Conservation (phyloP, 371 early-diverging fungal genomes). For the Zychaea mexicana region DNA sequence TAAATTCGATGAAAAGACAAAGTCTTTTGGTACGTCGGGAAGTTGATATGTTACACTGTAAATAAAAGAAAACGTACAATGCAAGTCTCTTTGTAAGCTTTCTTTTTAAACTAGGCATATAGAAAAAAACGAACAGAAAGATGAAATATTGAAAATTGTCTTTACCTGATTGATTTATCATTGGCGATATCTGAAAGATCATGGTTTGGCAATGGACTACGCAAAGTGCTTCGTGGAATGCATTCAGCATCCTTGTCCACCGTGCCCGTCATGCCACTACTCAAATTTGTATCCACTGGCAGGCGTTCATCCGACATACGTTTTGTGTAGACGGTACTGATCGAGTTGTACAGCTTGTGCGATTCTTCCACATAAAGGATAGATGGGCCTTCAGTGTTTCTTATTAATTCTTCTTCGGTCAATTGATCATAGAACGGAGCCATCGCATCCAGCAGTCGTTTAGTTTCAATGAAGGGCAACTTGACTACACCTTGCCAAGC, state of each 20-base stretch:
- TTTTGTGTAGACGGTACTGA: conserved; percentile 70
- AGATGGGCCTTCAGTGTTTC: conserved; percentile 81
- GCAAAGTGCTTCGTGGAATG: conserved; percentile 73
- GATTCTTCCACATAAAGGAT: conserved; percentile 70
- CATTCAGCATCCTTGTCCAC: conserved; percentile 67
- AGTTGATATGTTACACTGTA: conserved; percentile 56
- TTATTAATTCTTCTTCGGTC: conserved; percentile 72
- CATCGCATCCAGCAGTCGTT: conserved; percentile 82
- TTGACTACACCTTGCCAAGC: conserved; percentile 98
- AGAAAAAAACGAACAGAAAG: too few relatives aligned
- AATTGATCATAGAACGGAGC: conserved; percentile 65
- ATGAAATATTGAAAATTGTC: too few relatives aligned
- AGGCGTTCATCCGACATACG: conserved; percentile 45
- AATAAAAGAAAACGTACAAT: not conserved
- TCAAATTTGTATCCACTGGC: conserved; percentile 56
- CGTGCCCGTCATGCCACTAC: conserved; percentile 65
- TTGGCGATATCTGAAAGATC: conserved; percentile 61
- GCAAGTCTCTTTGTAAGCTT: not conserved
- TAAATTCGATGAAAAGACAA: conserved; percentile 47
- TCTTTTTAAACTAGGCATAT: too few relatives aligned
- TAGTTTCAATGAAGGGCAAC: conserved; percentile 92
- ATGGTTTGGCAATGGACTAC: conserved; percentile 66
- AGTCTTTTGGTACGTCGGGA: conserved; percentile 45
- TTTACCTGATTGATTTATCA: conserved; percentile 58
- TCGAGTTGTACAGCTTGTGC: conserved; percentile 67